Percentiles rank a stretch among this genome's conserved stretches.
These are phyloP conservation scores for Acanthamoeba royreba DNA, from an alignment of 208 protist species.

Conservation along the genomic window DNA sequence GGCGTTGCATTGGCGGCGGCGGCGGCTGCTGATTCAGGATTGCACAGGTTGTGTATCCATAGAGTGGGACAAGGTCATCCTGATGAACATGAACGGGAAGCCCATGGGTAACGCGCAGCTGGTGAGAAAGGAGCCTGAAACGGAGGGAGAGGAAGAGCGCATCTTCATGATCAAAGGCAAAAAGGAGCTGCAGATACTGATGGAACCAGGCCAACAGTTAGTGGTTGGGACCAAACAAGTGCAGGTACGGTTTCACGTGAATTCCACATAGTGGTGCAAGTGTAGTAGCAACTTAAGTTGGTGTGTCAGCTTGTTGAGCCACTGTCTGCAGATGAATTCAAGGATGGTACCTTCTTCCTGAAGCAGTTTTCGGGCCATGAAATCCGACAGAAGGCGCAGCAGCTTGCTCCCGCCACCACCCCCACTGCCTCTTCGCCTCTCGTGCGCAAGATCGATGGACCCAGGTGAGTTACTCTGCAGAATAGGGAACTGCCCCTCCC, in stretches of 20 bases:
- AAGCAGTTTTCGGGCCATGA: background rate
- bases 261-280: background rate
- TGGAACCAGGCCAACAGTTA: background rate
- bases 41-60: background rate
- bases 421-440: background rate
- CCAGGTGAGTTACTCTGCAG: background rate
- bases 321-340: background rate
- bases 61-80: background rate
- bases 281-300: background rate
- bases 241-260: background rate
- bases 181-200: background rate
- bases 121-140: background rate
- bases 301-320: background rate
- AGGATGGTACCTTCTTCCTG: slow-evolving; percentile 22
- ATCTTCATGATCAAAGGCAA: background rate
- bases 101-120: background rate
- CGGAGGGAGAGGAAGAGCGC: background rate
- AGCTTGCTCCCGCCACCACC: background rate
- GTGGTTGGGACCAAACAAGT: background rate
- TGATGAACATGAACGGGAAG: slow-evolving; percentile 46
- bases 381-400: background rate
- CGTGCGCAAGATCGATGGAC: background rate
- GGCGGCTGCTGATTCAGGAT: too few relatives aligned
- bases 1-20: background rate
- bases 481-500: background rate